Base-by-base conservation (phyloP, 2,329 filamentous ascomycete species). In the Lachnellula subtilissima region DNA sequence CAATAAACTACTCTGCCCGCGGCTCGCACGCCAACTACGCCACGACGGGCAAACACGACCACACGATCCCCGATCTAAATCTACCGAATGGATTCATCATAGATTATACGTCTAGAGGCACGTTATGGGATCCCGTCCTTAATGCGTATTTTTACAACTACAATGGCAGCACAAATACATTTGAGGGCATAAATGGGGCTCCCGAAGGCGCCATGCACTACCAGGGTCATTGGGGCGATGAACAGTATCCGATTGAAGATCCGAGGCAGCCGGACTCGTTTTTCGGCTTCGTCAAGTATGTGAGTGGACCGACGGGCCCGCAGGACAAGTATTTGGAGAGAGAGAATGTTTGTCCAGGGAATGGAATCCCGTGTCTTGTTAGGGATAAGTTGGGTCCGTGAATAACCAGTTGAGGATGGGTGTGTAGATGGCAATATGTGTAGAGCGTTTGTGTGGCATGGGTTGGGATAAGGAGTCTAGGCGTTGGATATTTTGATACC, bases 11-110 rank as follows among this genome's bases (percentile, higher is more conserved):
- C 67, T 78, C 78, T 1, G 78, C 79, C 0, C 80, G 81, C 49
- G 85, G 85, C 8, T 80, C 78, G 0, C 85, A 88, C 68, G 85
- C 85, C 8, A 83, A 82, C 64, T 88, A 87, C 67, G 82, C 83
- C 17, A 81, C 78, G 6, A 50, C 70, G 12, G 85, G 84, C 2
- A 74, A 71, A 2, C 84, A 87, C 63, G 84, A 86, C 65, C 83
- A 87, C 64, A 79, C 78, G 0, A 84, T 87, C 53, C 84, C 84
- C 0, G 76, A 81, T 54, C 54, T 85, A 17, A 82, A 84, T 56
- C 72, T 86, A 7, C 81, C 80, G 0, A 63, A 62, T 2, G 79
- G 77, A 0, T 72, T 82, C 5, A 67, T 85, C 2, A 73, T 80
- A 43, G 78, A 87, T 63, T 76, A 81, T 54, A 78, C 79, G 12